These are phyloP conservation scores for Pyrenopolyporus hunteri DNA, from an alignment of 495 filamentous ascomycete genomes.

Conservation along the genomic window DNA sequence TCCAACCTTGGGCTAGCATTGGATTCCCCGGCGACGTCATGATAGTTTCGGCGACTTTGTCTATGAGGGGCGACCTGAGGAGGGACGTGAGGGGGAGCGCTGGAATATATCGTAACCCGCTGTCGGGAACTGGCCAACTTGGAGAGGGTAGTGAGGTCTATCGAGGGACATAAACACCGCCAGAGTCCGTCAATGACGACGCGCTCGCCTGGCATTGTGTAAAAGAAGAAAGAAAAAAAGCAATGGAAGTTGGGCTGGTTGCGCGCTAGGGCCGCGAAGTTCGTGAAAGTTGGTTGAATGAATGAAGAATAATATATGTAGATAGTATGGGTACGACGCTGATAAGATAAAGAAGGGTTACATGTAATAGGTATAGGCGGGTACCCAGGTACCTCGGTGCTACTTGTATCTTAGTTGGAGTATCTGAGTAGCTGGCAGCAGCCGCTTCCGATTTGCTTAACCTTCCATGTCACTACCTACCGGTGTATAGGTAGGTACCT, in stretches of 20 bases:
- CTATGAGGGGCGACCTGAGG: not conserved
- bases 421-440: too few relatives aligned
- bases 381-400: too few relatives aligned
- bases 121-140: slow-evolving; percentile 33
- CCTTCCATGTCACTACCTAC: too few relatives aligned
- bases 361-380: too few relatives aligned
- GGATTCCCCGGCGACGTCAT: not conserved
- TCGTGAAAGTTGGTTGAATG: not conserved
- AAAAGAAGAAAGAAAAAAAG: not conserved
- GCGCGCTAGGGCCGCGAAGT: not conserved
- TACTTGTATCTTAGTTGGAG: too few relatives aligned
- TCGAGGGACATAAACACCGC: slow-evolving; percentile 70
- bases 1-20: not conserved
- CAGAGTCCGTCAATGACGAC: slow-evolving; percentile 67
- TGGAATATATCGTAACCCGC: slow-evolving; percentile 5
- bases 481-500: too few relatives aligned
- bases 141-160: slow-evolving; percentile 46
- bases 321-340: too few relatives aligned
- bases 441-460: too few relatives aligned
- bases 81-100: not conserved
- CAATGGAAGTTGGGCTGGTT: slow-evolving; percentile 6
- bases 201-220: slow-evolving; percentile 53
- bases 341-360: slow-evolving; percentile 2
- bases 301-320: too few relatives aligned
- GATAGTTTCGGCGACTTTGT: slow-evolving; percentile 26